Percentiles rank a stretch among this genome's conserved stretches.
Evolutionary conservation across 345 rosid genomes (phyloP).

Genomic region (Bruguiera gymnorhiza): DNA sequence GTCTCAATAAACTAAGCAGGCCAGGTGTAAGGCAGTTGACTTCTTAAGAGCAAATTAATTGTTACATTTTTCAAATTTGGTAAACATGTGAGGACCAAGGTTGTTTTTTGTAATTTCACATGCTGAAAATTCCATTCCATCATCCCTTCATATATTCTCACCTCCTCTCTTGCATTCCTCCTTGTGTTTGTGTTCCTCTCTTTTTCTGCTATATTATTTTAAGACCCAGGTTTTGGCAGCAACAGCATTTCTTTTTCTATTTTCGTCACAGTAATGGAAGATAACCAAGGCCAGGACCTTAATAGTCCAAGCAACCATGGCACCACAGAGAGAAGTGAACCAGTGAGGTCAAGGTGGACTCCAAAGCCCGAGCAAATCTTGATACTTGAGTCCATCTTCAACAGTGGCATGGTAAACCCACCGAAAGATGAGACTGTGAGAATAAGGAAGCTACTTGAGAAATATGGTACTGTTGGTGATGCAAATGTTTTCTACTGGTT

Average conservation of each 20-base stretch:
- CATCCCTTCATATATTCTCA: conserved; percentile 33
- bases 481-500: conserved; percentile 99
- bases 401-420: conserved; percentile 98
- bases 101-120: conserved; percentile 36
- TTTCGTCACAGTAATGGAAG: conserved; percentile 52
- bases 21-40: conserved; percentile 19
- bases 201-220: conserved; percentile 17
- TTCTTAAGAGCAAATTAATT: not conserved
- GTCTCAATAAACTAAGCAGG: not conserved
- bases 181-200: conserved; percentile 28
- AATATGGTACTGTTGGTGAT: conserved; percentile 87
- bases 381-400: conserved; percentile 96
- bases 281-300: conserved; percentile 47
- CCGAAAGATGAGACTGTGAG: conserved; percentile 93
- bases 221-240: conserved; percentile 40
- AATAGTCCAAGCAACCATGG: conserved; percentile 37
- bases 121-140: conserved; percentile 25
- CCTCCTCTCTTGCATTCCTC: conserved; percentile 25
- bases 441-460: conserved; percentile 83
- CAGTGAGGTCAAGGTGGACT: conserved; percentile 94
- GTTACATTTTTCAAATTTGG: conserved; percentile 1
- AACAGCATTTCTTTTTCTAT: conserved; percentile 14
- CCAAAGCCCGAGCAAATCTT: conserved; percentile 98
- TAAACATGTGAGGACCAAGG: conserved; percentile 28
- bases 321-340: conserved; percentile 50